Evolutionary conservation across 345 rosid genomes (phyloP), one percentile per base, ranked within the genome.

Genomic region (Gynandropsis gynandra): DNA sequence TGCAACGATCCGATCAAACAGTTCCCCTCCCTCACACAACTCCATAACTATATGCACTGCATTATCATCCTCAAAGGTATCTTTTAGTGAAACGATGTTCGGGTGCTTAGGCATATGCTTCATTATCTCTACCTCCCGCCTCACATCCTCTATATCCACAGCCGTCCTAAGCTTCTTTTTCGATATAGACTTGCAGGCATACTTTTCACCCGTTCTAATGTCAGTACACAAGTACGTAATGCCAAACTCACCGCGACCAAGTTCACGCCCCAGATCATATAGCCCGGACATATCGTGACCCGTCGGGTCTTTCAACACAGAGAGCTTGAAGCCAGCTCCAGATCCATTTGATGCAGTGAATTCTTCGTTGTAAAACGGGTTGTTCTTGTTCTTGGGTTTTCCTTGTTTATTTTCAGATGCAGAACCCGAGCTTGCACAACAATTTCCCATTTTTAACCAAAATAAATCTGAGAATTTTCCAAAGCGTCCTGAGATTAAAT

Each of bases 41-140:
- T 81, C 95, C 95, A 85, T 85, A 32, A 82, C 86, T 8, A 86
- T 67, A 64, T 86, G 86, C 31, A 82, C 79, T 10, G 72, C 74
- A 10, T 72, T 72, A 42, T 60, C 60, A 47, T 86, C 95, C 62
- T 82, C 90, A 60, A 58, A 72, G 39, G 68, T 69, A 45, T 76
- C 85, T 41, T 68, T 70, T 48, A 86, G 64, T 47, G 80, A 81
- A 37, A 86, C 90, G 47, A 80, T 79, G 44, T 78, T 86, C 4
- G 77, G 77, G 18, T 75, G 82, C 27, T 83, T 90, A 32, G 84
- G 75, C 62, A 85, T 54, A 27, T 85, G 80, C 42, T 81, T 76
- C 87, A 85, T 69, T 14, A 83, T 80, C 42, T 76, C 74, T 52
- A 86, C 62, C 74, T 85, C 95, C 21, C 63, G 72, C 46, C 69